Evolutionary conservation across 176 grass and related monocot genomes (phyloP), one percentile per base, ranked within the genome.

Genomic region (Avena eriantha): DNA sequence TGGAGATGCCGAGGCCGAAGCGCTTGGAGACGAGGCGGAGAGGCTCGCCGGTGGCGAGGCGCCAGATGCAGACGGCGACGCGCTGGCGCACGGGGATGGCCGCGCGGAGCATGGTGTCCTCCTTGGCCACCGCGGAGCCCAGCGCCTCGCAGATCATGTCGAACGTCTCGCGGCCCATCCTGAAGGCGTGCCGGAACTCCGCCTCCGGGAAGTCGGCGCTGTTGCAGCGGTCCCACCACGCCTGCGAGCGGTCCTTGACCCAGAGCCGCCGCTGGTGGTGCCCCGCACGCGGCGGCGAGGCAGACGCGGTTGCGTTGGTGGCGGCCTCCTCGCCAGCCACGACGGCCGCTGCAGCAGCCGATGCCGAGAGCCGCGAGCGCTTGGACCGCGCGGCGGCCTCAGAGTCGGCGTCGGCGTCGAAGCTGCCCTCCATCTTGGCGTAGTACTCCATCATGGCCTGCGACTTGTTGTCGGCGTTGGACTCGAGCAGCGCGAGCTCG

Each of bases 1-100:
- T 98, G 79, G 96, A 98, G 88, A 95, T 98, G 56, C 96, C 96
- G 12, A 98, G 96, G 48, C 96, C 96, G 50, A 98, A 98, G 54
- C 96, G 92, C 81, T 95, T 98, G 60, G 96, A 98, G 14, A 98
- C 96, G 2, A 98, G 92, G 49, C 93, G 93, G 22, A 98, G 96
- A 16, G 96, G 96, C 82, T 98, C 96, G 18, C 96, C 96, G 12
- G 96, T 98, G 74, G 93, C 93, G 31, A 98, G 88, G 43, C 93
- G 91, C 96, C 96, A 98, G 69, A 98, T 65, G 90, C 93, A 98
- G 80, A 98, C 96, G 36, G 96, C 96, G 18, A 98, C 93, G n/a
- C 93, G 96, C 77, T 98, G 96, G 3, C 90, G 90, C 10, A 98
- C 96, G 0, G 96, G 93, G 69, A 98, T 95, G 64, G 93, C 96